Conservation (phyloP, 345 rosid species). For the Populus alba region DNA sequence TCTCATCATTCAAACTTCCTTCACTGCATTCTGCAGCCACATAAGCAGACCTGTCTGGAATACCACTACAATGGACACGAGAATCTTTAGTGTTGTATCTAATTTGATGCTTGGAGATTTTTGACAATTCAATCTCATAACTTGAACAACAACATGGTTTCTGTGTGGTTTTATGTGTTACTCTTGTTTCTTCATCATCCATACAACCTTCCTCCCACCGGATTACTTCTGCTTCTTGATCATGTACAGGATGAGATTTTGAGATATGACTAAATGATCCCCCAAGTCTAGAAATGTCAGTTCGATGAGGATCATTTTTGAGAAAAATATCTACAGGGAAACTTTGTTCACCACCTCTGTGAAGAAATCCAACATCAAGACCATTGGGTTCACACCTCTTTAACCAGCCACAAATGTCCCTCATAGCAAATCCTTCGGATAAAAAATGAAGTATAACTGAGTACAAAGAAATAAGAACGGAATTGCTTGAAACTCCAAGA, state of each 20-base stretch:
- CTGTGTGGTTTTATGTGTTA: constrained; percentile 68
- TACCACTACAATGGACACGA: constrained; percentile 55
- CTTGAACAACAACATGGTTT: constrained; percentile 95
- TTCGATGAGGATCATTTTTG: constrained; percentile 70
- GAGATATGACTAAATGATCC: constrained; percentile 81
- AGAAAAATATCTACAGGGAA: constrained; percentile 81
- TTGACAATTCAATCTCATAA: constrained; percentile 64
- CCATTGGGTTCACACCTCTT: constrained; percentile 45
- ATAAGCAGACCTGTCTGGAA: constrained; percentile 81
- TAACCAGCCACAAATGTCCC: constrained; percentile 53
- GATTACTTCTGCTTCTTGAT: constrained; percentile 67
- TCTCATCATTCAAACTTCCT: constrained; percentile 78
- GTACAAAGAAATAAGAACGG: constrained; percentile 84
- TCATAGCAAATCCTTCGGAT: constrained; percentile 77
- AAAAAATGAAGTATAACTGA: constrained; percentile 82
- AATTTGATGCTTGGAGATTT: constrained; percentile 57
- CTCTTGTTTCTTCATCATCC: constrained; percentile 76
- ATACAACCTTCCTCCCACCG: constrained; percentile 95
- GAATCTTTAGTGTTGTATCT: constrained; percentile 55
- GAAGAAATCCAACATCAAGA: constrained; percentile 69
- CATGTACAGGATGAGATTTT: constrained; percentile 63
- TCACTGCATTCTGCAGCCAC: constrained; percentile 78
- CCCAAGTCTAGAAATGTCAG: constrained; percentile 89
- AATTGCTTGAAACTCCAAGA: constrained; percentile 76
- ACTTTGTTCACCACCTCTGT: constrained; percentile 86